Conservation (phyloP, 1,284 basidiomycete genomes). For the Rhizopogon hawkerae region DNA sequence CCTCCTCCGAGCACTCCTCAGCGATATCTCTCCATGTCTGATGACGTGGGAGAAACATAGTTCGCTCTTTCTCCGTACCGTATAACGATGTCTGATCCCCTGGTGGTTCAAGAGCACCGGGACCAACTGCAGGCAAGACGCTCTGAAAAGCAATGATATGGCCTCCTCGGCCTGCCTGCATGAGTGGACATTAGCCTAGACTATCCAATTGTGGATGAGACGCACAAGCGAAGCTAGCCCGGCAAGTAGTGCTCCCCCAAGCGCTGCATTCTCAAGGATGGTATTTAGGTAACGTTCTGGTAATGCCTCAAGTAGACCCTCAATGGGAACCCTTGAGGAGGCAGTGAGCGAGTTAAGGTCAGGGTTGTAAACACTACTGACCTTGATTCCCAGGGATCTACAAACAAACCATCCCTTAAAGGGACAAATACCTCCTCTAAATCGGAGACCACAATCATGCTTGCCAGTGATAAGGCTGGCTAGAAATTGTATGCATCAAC, state of each 20-base stretch:
- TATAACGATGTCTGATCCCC: conserved; percentile 67
- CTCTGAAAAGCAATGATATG: conserved; percentile 81
- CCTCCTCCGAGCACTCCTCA: conserved; percentile 83
- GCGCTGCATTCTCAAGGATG: conserved; percentile 43
- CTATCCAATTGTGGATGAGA: conserved; percentile 7
- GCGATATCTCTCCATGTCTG: conserved; percentile 75
- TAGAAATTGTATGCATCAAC: conserved; percentile 20
- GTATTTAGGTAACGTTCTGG: conserved; percentile 57
- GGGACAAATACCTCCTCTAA: conserved; percentile 90
- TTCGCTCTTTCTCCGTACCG: conserved; percentile 85
- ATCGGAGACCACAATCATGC: conserved; percentile 84
- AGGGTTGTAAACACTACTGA: conserved; percentile 25
- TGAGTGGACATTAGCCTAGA: conserved; percentile 9
- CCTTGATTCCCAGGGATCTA: conserved; percentile 67
- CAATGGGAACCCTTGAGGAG: conserved; percentile 44
- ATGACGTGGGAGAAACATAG: conserved; percentile 70
- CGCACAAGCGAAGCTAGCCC: conserved; percentile 68
- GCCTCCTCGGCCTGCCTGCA: conserved; percentile 73
- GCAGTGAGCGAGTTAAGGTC: neutral
- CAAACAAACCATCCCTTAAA: conserved; percentile 69
- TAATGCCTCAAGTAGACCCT: conserved; percentile 58
- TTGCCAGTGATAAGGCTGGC: conserved; percentile 51
- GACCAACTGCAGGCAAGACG: conserved; percentile 71
- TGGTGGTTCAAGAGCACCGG: conserved; percentile 53
- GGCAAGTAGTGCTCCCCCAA: conserved; percentile 76